Evolutionary conservation across 768 basidiomycete species (phyloP), one percentile per base, ranked within the genome.

Genomic region (Suillus hirtellus): DNA sequence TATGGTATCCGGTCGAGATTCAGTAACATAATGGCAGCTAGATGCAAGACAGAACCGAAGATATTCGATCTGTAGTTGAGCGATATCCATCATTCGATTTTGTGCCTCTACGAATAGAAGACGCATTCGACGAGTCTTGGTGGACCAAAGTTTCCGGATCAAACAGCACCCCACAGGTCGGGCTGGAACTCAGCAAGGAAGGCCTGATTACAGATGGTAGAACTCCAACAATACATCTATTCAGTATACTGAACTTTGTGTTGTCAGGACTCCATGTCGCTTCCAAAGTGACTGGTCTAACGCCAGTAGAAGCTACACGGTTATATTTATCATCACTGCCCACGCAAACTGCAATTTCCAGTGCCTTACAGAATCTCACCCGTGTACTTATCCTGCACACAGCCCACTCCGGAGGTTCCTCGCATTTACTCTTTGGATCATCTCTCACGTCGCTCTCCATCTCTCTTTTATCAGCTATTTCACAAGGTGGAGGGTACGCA

Each of bases 401-500:
- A 0, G 87, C 92, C 5, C 75, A 77, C 31, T 79, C 81, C 1
- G 82, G 78, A 4, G 71, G 74, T 4, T 86, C 86, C n/a, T 92
- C 92, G 0, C 92, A 94, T 71, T 78, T 94, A 17, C 79, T 93
- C 15, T 81, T 93, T 14, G 93, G 93, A 65, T 89, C 91, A 15
- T 88, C 87, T 2, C 77, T 93, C n/a, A 93, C 93, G 1, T 86
- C 88, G 0, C 78, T 94, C 0, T 91, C 92, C 0, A 82, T 93
- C 38, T 84, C 85, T 24, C 76, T 93, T 24, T 89, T 93, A 63
- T 86, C 90, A 3, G 85, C 83, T 12, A 86, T 94, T 50, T 82
- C 89, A 0, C 88, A 90, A 71, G 93, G 93, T 14, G 86, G 87
- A 3, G 93, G 93, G 0, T 91, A 88, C 72, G 79, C 82, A 3